Conservation (phyloP, 73 alveolate species). For the Loxodes magnus region DNA sequence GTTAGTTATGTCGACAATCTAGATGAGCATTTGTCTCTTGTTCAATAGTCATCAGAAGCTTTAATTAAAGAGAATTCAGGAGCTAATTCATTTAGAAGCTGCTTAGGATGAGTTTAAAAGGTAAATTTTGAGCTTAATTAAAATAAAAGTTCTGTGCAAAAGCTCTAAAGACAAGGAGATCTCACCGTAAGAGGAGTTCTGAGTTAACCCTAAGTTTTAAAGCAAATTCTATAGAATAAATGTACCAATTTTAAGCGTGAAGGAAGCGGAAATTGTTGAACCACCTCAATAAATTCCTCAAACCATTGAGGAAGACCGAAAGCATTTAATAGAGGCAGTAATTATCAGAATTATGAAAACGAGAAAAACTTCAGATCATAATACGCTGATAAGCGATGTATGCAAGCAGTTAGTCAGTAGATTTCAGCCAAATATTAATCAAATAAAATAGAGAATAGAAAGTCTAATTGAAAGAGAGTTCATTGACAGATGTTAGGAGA, state of each 20-base stretch:
- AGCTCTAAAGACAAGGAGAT: too few species aligned
- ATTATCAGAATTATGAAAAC: constrained; percentile 60
- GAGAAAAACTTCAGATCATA: constrained; percentile 42
- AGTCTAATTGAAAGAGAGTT: constrained; percentile 53
- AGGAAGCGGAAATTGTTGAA: constrained; percentile 8
- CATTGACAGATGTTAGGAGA: constrained; percentile 42
- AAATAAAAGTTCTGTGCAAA: constrained; percentile 17
- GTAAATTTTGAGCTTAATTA: constrained; percentile 28
- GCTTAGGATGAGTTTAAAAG: constrained; percentile 19
- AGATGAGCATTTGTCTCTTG: constrained; percentile 28
- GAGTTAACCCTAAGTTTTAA: constrained; percentile 25
- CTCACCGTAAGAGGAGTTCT: constrained; percentile 13
- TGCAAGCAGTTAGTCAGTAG: constrained; percentile 26
- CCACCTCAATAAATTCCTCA: constrained; percentile 22
- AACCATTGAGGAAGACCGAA: constrained; percentile 48
- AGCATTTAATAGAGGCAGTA: constrained; percentile 59
- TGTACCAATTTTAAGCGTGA: constrained; percentile 23
- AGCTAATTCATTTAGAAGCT: constrained; percentile 4
- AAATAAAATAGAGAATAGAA: constrained; percentile 57
- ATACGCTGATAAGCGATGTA: constrained; percentile 29
- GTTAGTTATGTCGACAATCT: constrained; percentile 19
- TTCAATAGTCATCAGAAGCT: constrained; percentile 16
- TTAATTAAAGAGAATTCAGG: constrained; percentile 1
- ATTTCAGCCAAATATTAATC: constrained; percentile 25
- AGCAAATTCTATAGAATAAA: constrained; percentile 16